A percentile compares a stretch with the other conserved stretches of the same genome.
Conservation (phyloP, 495 filamentous ascomycete species). For the Lentithecium fluviatile region DNA sequence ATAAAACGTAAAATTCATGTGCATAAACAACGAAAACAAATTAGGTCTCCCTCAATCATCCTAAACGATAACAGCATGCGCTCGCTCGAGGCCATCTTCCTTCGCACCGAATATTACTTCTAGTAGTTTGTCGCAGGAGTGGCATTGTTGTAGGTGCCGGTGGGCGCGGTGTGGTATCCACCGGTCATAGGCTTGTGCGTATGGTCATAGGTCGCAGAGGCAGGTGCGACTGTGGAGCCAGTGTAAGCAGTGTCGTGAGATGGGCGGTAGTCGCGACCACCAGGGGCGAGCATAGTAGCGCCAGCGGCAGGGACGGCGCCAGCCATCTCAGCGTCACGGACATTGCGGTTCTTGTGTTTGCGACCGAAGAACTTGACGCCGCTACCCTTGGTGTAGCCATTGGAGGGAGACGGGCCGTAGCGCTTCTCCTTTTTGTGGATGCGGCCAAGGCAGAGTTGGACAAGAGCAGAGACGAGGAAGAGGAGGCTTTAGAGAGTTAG, state of each 20-base stretch:
- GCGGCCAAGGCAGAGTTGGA: constrained; percentile 46
- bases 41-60: neutral
- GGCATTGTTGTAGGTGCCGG: constrained; percentile 33
- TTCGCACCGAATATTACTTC: neutral
- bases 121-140: constrained; percentile 25
- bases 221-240: constrained; percentile 38
- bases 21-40: constrained; percentile 13
- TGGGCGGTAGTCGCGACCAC: constrained; percentile 34
- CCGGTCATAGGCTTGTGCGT: constrained; percentile 29
- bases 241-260: constrained; percentile 43
- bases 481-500: constrained; percentile 31
- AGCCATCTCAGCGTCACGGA: constrained; percentile 32
- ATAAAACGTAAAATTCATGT: constrained; percentile 21
- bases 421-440: constrained; percentile 76
- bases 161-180: constrained; percentile 37
- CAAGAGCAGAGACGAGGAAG: constrained; percentile 36
- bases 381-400: constrained; percentile 73
- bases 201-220: constrained; percentile 20
- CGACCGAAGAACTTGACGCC: constrained; percentile 54
- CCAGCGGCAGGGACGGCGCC: constrained; percentile 29
- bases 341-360: constrained; percentile 39
- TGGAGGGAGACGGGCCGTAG: constrained; percentile 73
- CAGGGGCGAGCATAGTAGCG: constrained; percentile 19
- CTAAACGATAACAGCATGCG: too few species aligned
- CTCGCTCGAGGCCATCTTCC: too few species aligned